Evolutionary conservation across 371 early-diverging fungal genomes (phyloP).

Genomic region (Rhizopus stolonifer): DNA sequence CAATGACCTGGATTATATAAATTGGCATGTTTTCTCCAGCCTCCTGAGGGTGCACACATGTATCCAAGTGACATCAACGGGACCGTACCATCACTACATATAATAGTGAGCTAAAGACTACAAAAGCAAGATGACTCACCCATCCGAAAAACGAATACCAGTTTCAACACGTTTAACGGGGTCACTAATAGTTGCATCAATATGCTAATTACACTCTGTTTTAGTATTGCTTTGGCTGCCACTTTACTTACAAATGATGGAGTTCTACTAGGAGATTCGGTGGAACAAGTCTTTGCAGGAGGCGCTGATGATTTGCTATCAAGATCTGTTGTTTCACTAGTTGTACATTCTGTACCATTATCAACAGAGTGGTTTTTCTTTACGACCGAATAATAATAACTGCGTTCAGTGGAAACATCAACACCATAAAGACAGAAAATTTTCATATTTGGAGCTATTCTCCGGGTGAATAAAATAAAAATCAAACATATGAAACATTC

Average conservation of each 20-base stretch:
- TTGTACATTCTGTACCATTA: conserved; percentile 5
- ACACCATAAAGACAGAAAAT: conserved; percentile 87
- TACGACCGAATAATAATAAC: conserved; percentile 62
- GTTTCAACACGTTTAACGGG: conserved; percentile 47
- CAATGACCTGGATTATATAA: conserved; percentile 83
- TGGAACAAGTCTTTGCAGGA: too few species aligned
- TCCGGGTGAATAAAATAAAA: not conserved
- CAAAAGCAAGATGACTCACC: conserved; percentile 28
- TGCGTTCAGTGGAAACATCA: conserved; percentile 79
- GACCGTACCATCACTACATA: conserved; percentile 89
- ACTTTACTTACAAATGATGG: not conserved
- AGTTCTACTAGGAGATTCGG: not conserved
- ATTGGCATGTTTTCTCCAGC: conserved; percentile 78
- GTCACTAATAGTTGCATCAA: conserved; percentile 42
- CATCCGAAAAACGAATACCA: conserved; percentile 56
- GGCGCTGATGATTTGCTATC: not conserved
- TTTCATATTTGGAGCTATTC: conserved; percentile 63
- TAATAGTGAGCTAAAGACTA: not conserved
- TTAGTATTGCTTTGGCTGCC: not conserved
- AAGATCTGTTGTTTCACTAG: not conserved
- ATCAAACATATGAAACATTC: too few species aligned
- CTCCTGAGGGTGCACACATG: conserved; percentile 81
- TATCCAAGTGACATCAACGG: conserved; percentile 87
- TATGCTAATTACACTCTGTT: conserved; percentile 27
- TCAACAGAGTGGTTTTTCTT: conserved; percentile 3